Evolutionary conservation across 1,284 basidiomycete species (phyloP).

Genomic region (Ceratobasidium sp.): DNA sequence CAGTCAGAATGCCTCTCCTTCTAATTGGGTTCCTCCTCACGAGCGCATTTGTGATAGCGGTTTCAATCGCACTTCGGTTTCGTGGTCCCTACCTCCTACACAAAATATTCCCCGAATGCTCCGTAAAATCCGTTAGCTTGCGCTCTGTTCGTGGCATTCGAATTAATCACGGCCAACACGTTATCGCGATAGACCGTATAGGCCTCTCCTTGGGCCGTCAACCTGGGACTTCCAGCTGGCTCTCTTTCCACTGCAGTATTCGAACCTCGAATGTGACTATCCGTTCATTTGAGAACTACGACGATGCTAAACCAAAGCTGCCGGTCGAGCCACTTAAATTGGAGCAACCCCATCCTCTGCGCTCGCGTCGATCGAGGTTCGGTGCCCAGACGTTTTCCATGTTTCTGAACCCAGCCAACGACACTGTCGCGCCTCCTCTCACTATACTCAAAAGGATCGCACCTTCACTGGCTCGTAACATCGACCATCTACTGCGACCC

Average conservation of each 20-base stretch:
- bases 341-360: slow-evolving; percentile 8
- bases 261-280: slow-evolving; percentile 23
- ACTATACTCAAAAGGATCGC: slow-evolving; percentile 43
- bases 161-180: slow-evolving; percentile 67
- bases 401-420: slow-evolving; percentile 39
- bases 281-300: slow-evolving; percentile 1
- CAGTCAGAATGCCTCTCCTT: slow-evolving; percentile 24
- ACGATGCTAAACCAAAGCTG: not conserved
- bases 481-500: slow-evolving; percentile 66
- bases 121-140: slow-evolving; percentile 65
- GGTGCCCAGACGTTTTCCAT: slow-evolving; percentile 44
- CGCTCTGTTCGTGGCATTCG: slow-evolving; percentile 81
- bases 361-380: slow-evolving; percentile 43
- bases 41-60: not conserved
- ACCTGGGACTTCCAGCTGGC: slow-evolving; percentile 53
- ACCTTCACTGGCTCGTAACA: slow-evolving; percentile 45
- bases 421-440: slow-evolving; percentile 43
- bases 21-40: slow-evolving; percentile 13
- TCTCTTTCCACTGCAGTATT: slow-evolving; percentile 47
- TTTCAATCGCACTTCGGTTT: slow-evolving; percentile 20
- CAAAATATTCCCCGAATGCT: slow-evolving; percentile 36
- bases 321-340: slow-evolving; percentile 6
- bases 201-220: slow-evolving; percentile 67
- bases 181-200: slow-evolving; percentile 74
- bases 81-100: slow-evolving; percentile 39